phyloP scores from a whole-genome alignment of 2,329 filamentous ascomycete genomes.

The Byssoonygena ceratinophila region DNA sequence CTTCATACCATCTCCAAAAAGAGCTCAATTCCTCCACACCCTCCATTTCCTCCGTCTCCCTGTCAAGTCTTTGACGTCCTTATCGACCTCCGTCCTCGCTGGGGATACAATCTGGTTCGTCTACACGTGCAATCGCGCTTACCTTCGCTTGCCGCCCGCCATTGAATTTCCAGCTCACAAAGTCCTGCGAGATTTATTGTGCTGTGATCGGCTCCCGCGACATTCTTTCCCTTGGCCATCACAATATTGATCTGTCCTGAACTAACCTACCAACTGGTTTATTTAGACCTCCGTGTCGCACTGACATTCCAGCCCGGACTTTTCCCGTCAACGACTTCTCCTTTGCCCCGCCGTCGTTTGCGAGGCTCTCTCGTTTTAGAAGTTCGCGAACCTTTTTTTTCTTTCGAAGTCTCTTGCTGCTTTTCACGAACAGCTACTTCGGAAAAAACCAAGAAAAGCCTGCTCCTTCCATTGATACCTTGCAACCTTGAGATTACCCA shows the following conservation, averaged over 20 bases:
- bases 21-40: constrained; percentile 3
- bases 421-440: too few relatives aligned
- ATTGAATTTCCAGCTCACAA: constrained; percentile 2
- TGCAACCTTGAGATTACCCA: background rate
- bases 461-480: background rate
- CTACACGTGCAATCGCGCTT: constrained; percentile 3
- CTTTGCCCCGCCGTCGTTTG: constrained; percentile 1
- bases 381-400: background rate
- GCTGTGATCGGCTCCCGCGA: constrained; percentile 7
- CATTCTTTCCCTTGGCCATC: constrained; percentile 4
- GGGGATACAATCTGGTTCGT: constrained; percentile 2
- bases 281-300: background rate
- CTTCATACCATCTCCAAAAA: background rate
- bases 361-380: background rate
- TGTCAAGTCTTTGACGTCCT: constrained; percentile 2
- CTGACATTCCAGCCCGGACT: background rate
- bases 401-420: background rate
- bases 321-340: background rate
- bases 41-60: constrained; percentile 8
- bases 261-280: background rate
- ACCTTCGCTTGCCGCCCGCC: constrained; percentile 2
- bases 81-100: constrained; percentile 1
- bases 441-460: too few relatives aligned
- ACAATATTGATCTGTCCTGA: background rate
- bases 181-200: constrained; percentile 2